Percentiles rank a stretch among this genome's conserved stretches.
phyloP scores from a whole-genome alignment of 2,329 filamentous ascomycete species.

The Aspergillus clavatus region DNA sequence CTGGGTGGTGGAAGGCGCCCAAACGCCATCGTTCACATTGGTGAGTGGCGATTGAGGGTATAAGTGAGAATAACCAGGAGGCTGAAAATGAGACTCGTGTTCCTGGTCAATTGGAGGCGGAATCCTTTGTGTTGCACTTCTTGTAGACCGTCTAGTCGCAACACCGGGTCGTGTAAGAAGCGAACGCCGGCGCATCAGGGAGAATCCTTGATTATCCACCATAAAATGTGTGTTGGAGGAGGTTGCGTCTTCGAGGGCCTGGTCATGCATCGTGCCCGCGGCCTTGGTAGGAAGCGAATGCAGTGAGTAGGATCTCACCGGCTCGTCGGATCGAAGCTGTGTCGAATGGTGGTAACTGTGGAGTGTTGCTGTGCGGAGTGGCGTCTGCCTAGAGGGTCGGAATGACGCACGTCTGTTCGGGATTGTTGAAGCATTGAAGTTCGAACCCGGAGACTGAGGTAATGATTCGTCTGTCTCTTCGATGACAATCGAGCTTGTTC shows the following conservation, averaged over 20 bases:
- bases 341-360: constrained; percentile 12
- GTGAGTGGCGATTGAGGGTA: constrained; percentile 18
- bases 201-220: constrained; percentile 30
- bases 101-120: constrained; percentile 24
- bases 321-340: constrained; percentile 11
- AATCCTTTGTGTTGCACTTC: constrained; percentile 16
- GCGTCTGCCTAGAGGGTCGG: constrained; percentile 15
- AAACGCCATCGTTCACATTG: constrained; percentile 8
- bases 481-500: constrained; percentile 3
- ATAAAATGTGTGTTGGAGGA: constrained; percentile 32
- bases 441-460: constrained; percentile 7
- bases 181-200: constrained; percentile 35
- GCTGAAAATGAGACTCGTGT: constrained; percentile 7
- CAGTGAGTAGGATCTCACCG: constrained; percentile 27
- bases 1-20: constrained; percentile 9
- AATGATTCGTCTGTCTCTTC: constrained; percentile 8
- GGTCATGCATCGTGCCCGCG: constrained; percentile 22
- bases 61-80: too few relatives aligned
- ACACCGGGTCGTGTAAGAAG: constrained; percentile 33
- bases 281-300: constrained; percentile 24
- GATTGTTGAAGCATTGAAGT: constrained; percentile 8
- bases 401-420: constrained; percentile 17
- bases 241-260: constrained; percentile 22
- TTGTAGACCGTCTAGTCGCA: constrained; percentile 32
- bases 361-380: constrained; percentile 19